Base-by-base conservation (phyloP, 2,329 filamentous ascomycete species). In the Didymella sp. region DNA sequence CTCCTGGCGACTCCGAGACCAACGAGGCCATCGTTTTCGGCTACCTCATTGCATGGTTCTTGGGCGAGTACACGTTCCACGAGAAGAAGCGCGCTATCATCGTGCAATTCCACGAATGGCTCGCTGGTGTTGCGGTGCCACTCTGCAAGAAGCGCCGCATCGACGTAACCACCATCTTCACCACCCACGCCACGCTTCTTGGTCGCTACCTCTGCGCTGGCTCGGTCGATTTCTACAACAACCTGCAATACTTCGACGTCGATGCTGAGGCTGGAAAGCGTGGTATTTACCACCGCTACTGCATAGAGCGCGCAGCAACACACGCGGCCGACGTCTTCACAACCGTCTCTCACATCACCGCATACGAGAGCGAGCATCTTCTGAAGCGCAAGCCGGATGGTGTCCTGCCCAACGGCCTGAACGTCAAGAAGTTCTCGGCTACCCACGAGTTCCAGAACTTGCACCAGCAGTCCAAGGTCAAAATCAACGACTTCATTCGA, bases 371-470 rank as follows among this genome's bases (percentile, higher is more conserved):
- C 71, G 95, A 99, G 81, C 94, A 99, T 79, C 79, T 99, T 67
- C 85, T 99, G 64, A 98, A 98, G 85, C 89, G 95, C 63, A 98
- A 98, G 80, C 95, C 95, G 1, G 95, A 99, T 69, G 95, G 95
- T 38, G 95, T 99, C 6, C 79, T 98, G 66, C 95, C 95, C 67
- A 99, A 99, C 71, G 95, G 95, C 63, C 84, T 99, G 71, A 99
- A 99, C 71, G 95, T 99, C 60, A 97, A 93, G 78, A 98, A 98
- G 78, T 98, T 98, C 81, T 94, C 93, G 8, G 95, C 95, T 6
- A 93, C 97, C 70, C 95, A 99, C 82, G 95, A 99, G 78, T 98
- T 98, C 81, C 95, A 99, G 78, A 99, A 99, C 75, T 79, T 99
- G 73, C 95, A 98, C 79, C 92, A 96, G 72, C 90, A 95, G 76